Evolutionary conservation across 108 stramenopile species (phyloP), one percentile per base, ranked within the genome.

Genomic region (Nitzschia sp.): DNA sequence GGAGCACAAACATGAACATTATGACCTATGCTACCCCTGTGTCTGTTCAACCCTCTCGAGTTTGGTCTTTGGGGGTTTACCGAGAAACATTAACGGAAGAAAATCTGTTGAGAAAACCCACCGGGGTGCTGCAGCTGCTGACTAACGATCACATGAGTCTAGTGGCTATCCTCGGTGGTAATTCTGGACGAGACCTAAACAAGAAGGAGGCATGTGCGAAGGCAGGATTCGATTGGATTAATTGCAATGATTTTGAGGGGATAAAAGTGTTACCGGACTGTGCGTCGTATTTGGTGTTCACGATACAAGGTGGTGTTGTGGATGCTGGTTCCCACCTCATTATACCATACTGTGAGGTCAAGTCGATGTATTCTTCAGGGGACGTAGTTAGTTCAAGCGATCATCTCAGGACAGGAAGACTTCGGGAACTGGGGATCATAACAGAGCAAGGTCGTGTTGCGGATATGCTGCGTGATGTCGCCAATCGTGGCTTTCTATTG

Each of bases 1-100:
- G 72, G 5, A 33, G 59, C 32, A 90, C 87, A 28, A 80, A 83
- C 64, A 89, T 89, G 88, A 90, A 92, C 66, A 80, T 94, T 50
- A 63, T 92, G 38, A 92, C 93, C 8, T 94, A 90, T 67, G 91
- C 89, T 0, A 83, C 88, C 17, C 93, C 93, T 4, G 82, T 91
- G 21, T 77, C 84, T 23, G 83, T 86, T 23, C 45, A 65, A 41
- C 93, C 93, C 1, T 44, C 80, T 57, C 77, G 88, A 29, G 55
- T 91, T 56, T 95, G 90, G 90, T 63, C 83, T 13, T 58, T 95
- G n/a, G 76, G 85, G 50, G 57, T 95, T 27, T 95, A 76, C 81
- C 84, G 82, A 62, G 79, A 70, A 22, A 92, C 91, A 21, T 21
- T 84, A 30, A 71, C 84, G 16, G 69, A 89, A 56, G 82, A 85